Conservation (phyloP, 257 asterid genomes). For the Forsythia viridissima region DNA sequence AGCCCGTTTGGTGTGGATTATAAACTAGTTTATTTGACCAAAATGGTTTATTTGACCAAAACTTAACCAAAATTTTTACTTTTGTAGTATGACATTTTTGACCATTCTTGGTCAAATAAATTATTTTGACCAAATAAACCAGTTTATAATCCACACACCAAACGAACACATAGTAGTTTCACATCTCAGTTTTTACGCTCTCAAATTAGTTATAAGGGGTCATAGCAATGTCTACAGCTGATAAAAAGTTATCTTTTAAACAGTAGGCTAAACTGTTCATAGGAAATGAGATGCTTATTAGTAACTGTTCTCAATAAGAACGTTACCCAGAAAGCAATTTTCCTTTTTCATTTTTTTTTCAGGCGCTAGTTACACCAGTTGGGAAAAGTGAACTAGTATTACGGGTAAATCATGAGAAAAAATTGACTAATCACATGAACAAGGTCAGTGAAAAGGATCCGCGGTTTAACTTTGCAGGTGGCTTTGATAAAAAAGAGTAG, state of each 20-base stretch:
- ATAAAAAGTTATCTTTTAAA: not conserved
- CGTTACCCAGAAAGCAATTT: not conserved
- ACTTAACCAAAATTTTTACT: no score
- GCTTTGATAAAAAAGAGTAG: not conserved
- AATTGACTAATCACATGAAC: not conserved
- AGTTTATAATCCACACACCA: no score
- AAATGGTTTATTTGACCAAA: no score
- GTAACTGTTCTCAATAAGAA: not conserved
- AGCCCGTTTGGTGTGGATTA: no score
- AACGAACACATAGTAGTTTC: not conserved
- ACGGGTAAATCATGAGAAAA: not conserved
- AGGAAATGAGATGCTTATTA: not conserved
- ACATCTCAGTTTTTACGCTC: not conserved
- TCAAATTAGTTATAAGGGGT: not conserved
- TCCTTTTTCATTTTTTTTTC: not conserved
- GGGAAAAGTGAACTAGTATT: not conserved
- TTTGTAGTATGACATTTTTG: no score
- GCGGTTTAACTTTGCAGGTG: not conserved
- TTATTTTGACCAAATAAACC: no score
- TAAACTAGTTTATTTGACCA: no score
- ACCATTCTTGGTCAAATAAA: no score
- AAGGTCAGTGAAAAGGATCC: not conserved
- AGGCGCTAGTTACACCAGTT: not conserved
- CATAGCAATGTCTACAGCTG: not conserved
- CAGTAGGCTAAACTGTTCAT: not conserved